These are phyloP conservation scores for Fusarium guadeloupense DNA, from an alignment of 2,329 filamentous ascomycete species.

Conservation along the genomic window DNA sequence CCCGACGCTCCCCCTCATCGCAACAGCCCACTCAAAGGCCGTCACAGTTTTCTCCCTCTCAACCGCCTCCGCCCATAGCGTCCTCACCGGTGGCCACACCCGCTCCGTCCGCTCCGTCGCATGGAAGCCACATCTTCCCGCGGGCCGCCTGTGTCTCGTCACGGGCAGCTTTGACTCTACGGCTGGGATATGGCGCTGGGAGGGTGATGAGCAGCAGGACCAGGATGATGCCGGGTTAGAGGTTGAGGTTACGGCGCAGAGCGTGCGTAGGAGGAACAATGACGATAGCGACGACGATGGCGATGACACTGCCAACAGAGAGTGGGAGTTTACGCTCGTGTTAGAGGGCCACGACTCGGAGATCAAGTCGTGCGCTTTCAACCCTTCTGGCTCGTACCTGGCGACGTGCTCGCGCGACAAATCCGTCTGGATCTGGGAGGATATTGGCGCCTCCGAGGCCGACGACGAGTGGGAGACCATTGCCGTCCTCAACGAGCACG, in stretches of 20 bases:
- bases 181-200: slow-evolving; percentile 82
- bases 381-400: slow-evolving; percentile 77
- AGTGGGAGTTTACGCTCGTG: slow-evolving; percentile 92
- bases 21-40: slow-evolving; percentile 86
- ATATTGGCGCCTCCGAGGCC: slow-evolving; percentile 74
- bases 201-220: slow-evolving; percentile 52
- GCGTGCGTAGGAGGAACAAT: slow-evolving; percentile 31
- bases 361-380: slow-evolving; percentile 83
- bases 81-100: slow-evolving; percentile 86
- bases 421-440: slow-evolving; percentile 98
- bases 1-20: slow-evolving; percentile 85
- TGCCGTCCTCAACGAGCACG: slow-evolving; percentile 92
- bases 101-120: slow-evolving; percentile 85
- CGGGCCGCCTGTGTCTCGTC: slow-evolving; percentile 77
- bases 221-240: slow-evolving; percentile 49
- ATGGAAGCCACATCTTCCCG: slow-evolving; percentile 80
- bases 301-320: slow-evolving; percentile 72
- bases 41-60: slow-evolving; percentile 90
- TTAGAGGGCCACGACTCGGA: slow-evolving; percentile 96
- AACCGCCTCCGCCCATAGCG: slow-evolving; percentile 80
- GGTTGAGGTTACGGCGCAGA: slow-evolving; percentile 52
- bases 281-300: slow-evolving; percentile 45
- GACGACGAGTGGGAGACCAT: slow-evolving; percentile 98
- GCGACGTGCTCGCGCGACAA: slow-evolving; percentile 95
- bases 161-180: slow-evolving; percentile 95